phyloP scores from a whole-genome alignment of 169 alveolate genomes.

The Perkinsus chesapeaki region DNA sequence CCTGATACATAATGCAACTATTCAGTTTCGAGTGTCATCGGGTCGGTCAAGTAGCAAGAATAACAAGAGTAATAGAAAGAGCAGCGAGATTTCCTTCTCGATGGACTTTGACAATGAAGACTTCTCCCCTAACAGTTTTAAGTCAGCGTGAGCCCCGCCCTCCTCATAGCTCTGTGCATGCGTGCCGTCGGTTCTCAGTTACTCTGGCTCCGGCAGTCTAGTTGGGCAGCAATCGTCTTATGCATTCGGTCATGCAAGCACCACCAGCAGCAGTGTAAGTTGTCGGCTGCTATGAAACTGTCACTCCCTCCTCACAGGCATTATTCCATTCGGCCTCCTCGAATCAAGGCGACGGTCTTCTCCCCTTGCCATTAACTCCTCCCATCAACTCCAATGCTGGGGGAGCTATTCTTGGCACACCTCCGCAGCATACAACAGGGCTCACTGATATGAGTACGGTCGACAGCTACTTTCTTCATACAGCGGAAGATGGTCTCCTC shows the following conservation, averaged over 20 bases:
- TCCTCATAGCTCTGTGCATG: background rate
- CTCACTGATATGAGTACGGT: background rate
- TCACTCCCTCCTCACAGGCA: background rate
- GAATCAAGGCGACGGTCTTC: background rate
- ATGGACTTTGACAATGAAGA: background rate
- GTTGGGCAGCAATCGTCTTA: too few species aligned
- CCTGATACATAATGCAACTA: background rate
- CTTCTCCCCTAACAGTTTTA: background rate
- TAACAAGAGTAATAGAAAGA: background rate
- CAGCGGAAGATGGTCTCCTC: background rate
- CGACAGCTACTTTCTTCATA: background rate
- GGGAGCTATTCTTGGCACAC: background rate
- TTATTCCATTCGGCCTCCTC: background rate
- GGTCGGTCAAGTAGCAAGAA: background rate
- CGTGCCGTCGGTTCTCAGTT: background rate
- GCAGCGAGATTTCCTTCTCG: background rate
- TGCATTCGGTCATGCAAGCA: background rate
- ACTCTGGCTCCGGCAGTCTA: background rate
- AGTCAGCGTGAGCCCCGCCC: background rate
- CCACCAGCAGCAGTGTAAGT: background rate
- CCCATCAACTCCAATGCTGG: background rate
- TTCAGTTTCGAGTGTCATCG: background rate
- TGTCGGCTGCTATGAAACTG: background rate
- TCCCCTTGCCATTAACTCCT: background rate
- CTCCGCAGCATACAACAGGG: background rate